Base-by-base conservation (phyloP, 164 flowering plant genomes). In the Akebia trifoliata region DNA sequence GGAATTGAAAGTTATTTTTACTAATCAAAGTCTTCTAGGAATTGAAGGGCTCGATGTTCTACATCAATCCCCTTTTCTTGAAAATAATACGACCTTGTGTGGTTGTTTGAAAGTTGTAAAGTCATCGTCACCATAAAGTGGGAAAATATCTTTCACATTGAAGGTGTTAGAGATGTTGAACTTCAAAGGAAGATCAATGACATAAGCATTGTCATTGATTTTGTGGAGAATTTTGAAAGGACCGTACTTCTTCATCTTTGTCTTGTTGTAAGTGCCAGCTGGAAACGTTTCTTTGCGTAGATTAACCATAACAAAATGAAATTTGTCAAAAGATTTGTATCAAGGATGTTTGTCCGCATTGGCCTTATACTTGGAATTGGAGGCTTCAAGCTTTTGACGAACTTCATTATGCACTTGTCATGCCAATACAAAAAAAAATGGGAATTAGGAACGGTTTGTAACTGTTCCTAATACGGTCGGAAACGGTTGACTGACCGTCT, bases 21-120 rank as follows among this genome's bases (percentile, higher is more conserved):
- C n/a, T n/a, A n/a, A n/a, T n/a, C n/a, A n/a, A n/a, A n/a, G n/a
- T n/a, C n/a, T n/a, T n/a, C n/a, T n/a, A n/a, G n/a, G n/a, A n/a
- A n/a, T n/a, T n/a, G n/a, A n/a, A n/a, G n/a, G n/a, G n/a, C n/a
- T n/a, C n/a, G 48, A 44, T 44, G 48, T 17, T 4, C 48, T 17
- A 44, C 48, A 44, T 44, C 48, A 44, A 10, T 44, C 44, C 25
- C 48, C 48, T 24, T 44, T 44, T 17, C 25, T 44, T 17, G 11
- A 44, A 6, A 44, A 44, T 4, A 44, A 44, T 24, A 4, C 6
- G 5, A 17, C 48, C 22, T 10, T 10, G 25, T 4, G 48, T 44
- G n/a, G 4, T 3, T 10, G 24, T n/a, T 4, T 17, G 48, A 24
- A 4, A 44, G n/a, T n/a, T n/a, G n/a, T 8, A 44, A 44, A 3